phyloP scores from a whole-genome alignment of 192 early-diverging fungal species.

The Geranomyces michiganensis region DNA sequence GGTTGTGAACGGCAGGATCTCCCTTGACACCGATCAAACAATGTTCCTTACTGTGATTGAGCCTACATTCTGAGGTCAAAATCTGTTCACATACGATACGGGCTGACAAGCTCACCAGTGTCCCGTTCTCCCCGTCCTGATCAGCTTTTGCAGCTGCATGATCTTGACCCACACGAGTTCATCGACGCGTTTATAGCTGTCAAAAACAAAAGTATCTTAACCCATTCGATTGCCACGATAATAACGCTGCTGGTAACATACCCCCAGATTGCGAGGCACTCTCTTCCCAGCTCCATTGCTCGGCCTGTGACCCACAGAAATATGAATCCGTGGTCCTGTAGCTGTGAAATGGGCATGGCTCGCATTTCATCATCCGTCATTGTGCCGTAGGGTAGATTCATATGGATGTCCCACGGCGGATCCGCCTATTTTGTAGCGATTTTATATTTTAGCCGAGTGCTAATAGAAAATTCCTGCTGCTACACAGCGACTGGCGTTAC shows the following conservation, averaged over 20 bases:
- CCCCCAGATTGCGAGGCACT: constrained; percentile 53
- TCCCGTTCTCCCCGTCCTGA: constrained; percentile 65
- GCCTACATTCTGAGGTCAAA: background rate
- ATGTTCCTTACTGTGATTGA: constrained; percentile 71
- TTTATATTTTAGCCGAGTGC: too few species aligned
- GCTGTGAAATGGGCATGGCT: constrained; percentile 45
- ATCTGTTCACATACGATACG: background rate
- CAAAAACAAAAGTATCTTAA: background rate
- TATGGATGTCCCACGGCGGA: constrained; percentile 72
- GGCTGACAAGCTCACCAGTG: constrained; percentile 48
- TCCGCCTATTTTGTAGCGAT: constrained; percentile 51
- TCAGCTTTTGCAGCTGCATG: constrained; percentile 64
- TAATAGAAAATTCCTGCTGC: too few species aligned
- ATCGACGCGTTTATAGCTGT: constrained; percentile 57
- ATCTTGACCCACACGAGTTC: constrained; percentile 70
- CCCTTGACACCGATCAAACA: constrained; percentile 66
- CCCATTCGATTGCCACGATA: background rate
- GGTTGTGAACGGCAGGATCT: constrained; percentile 35
- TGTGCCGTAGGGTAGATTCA: constrained; percentile 66
- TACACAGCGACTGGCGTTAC: background rate
- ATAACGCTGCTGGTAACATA: background rate
- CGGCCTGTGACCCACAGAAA: constrained; percentile 70
- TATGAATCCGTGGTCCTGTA: constrained; percentile 61
- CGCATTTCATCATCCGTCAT: constrained; percentile 71
- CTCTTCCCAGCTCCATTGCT: constrained; percentile 65